A percentile compares a stretch with the other conserved stretches of the same genome.
Evolutionary conservation across 805 yeast species (phyloP).

Genomic region (Ogataea siamensis): DNA sequence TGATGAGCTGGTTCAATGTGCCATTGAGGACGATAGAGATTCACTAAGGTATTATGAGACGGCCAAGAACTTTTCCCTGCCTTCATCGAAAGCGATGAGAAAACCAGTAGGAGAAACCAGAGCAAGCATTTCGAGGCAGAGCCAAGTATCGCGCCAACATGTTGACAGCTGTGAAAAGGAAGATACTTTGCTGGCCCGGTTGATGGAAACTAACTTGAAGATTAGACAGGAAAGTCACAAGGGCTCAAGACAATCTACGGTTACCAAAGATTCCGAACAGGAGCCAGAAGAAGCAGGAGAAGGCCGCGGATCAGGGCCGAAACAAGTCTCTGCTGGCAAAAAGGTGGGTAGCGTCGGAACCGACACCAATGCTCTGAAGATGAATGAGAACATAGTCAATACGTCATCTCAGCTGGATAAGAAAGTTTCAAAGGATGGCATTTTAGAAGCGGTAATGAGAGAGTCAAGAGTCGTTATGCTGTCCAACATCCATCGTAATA

Average conservation of each 20-base stretch:
- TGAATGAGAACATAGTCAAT: constrained; percentile 24
- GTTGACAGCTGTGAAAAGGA: constrained; percentile 16
- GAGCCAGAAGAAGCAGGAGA: constrained; percentile 12
- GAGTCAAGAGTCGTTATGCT: constrained; percentile 23
- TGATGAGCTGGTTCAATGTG: constrained; percentile 11
- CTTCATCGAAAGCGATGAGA: constrained; percentile 17
- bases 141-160: constrained; percentile 12
- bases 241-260: constrained; percentile 7
- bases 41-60: constrained; percentile 22
- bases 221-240: constrained; percentile 8
- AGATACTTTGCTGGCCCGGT: constrained; percentile 17
- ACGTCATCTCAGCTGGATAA: constrained; percentile 7
- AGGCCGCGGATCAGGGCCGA: constrained; percentile 12
- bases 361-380: constrained; percentile 15
- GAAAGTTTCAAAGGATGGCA: constrained; percentile 10
- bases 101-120: constrained; percentile 21
- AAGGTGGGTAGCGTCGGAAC: constrained; percentile 9
- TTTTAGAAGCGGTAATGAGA: constrained; percentile 9
- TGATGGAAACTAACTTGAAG: constrained; percentile 21
- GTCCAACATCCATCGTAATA: constrained; percentile 27
- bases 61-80: constrained; percentile 18
- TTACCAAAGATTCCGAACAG: constrained; percentile 14
- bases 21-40: constrained; percentile 15
- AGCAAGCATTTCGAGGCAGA: constrained; percentile 12
- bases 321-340: constrained; percentile 1